Evolutionary conservation across 495 filamentous ascomycete species (phyloP), one percentile per base, ranked within the genome.

Genomic region (Podospora fimiseda): DNA sequence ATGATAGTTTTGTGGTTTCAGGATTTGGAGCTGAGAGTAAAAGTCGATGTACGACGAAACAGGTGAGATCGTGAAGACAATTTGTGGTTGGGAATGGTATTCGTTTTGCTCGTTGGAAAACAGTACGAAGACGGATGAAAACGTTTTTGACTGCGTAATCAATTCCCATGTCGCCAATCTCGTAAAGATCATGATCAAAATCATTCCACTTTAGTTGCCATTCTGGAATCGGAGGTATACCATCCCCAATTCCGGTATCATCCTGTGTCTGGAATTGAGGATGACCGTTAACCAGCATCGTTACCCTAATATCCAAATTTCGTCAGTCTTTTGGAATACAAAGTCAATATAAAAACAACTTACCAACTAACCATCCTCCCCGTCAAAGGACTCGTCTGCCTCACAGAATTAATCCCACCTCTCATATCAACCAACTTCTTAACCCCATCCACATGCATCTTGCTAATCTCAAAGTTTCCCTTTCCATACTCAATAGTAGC

Each of bases 401-500:
- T 65, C 2, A 79, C 65, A 37, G 65, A 47, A 41, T 65, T 64
- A 44, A 79, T 74, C 2, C 75, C 75, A n/a, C 75, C 77, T 58
- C 77, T 59, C 50, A 79, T 46, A 9, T 57, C 48, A 20, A 79
- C 72, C 20, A 80, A 57, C 20, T 58, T 60, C 53, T 73, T 79
- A 2, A 75, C 70, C 3, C 74, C 75, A n/a, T 74, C 64, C n/a
- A 79, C 61, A 51, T 80, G 77, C 67, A 75, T 75, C 54, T 65
- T 48, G 57, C 66, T 69, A 3, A 67, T 51, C 21, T 70, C 45
- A 19, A 63, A 51, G 48, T 80, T 78, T 1, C 74, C 75, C 48
- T 78, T 78, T 7, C 75, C 77, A 48, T 68, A 72, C 77, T 78
- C 74, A 23, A 78, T 80, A 7, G 74, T 68, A 30, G 77, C 75